These are phyloP conservation scores for Nigrospora osmanthi DNA, from an alignment of 2,329 filamentous ascomycete species.

Conservation along the genomic window DNA sequence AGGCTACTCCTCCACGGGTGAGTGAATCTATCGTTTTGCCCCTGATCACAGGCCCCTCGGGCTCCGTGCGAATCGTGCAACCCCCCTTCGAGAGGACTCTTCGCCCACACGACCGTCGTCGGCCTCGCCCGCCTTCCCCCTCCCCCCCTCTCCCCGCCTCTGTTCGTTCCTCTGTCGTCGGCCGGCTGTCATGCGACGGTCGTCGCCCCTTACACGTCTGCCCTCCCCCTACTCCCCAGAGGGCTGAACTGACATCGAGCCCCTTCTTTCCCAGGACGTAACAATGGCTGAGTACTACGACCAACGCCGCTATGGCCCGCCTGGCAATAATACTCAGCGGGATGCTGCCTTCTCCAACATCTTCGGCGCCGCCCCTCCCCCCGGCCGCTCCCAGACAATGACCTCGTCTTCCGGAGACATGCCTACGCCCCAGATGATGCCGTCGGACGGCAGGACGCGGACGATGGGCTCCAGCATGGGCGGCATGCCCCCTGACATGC, in stretches of 20 bases:
- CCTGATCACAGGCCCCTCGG: background rate
- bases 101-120: background rate
- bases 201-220: background rate
- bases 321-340: constrained; percentile 59
- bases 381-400: constrained; percentile 93
- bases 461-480: constrained; percentile 58
- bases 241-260: constrained; percentile 2
- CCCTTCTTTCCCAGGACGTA: constrained; percentile 28
- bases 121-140: no score
- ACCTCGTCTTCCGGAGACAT: constrained; percentile 56
- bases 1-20: constrained; percentile 14
- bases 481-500: constrained; percentile 37
- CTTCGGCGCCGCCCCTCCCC: constrained; percentile 79
- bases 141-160: no score
- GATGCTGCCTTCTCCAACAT: constrained; percentile 96
- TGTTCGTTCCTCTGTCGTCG: no score
- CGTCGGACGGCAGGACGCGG: constrained; percentile 62
- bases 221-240: background rate
- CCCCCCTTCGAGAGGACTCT: constrained; percentile 4
- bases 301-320: constrained; percentile 43
- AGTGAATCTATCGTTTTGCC: constrained; percentile 14
- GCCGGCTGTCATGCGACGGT: no score
- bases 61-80: constrained; percentile 1
- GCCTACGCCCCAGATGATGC: constrained; percentile 41
- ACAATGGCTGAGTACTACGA: constrained; percentile 53